Evolutionary conservation across 208 protist species (phyloP).

Genomic region (Leishmania major): DNA sequence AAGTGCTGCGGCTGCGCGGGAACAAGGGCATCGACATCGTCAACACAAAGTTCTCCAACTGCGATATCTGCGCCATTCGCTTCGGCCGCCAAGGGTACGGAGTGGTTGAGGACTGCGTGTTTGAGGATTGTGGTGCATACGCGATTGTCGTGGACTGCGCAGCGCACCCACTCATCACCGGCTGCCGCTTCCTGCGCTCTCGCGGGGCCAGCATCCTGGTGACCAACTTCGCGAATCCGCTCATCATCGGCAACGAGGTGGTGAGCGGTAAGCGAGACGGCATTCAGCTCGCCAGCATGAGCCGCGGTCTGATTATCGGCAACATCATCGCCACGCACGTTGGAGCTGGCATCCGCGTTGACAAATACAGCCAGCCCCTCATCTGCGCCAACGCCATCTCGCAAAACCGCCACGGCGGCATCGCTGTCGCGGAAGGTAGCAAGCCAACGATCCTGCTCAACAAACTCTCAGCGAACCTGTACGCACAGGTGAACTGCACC

Average conservation of each 20-base stretch:
- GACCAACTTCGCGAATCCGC: constrained; percentile 77
- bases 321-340: constrained; percentile 73
- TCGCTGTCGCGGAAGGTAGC: constrained; percentile 42
- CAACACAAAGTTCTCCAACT: constrained; percentile 77
- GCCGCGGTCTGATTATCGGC: constrained; percentile 71
- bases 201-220: constrained; percentile 66
- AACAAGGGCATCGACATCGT: constrained; percentile 74
- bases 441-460: constrained; percentile 69
- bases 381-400: constrained; percentile 71
- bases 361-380: constrained; percentile 51
- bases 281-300: constrained; percentile 54
- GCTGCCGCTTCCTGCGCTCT: constrained; percentile 75
- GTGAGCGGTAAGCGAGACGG: constrained; percentile 50
- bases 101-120: constrained; percentile 79
- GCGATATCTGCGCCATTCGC: constrained; percentile 71
- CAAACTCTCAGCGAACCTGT: constrained; percentile 51
- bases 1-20: constrained; percentile 66
- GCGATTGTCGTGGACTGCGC: constrained; percentile 75
- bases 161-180: constrained; percentile 80
- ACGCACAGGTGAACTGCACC: constrained; percentile 52
- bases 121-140: constrained; percentile 71
- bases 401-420: constrained; percentile 51
- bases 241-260: constrained; percentile 89
- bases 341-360: constrained; percentile 50
- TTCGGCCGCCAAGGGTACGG: constrained; percentile 79